phyloP scores from a whole-genome alignment of 2,329 filamentous ascomycete genomes.

The Ilyonectria destructans region DNA sequence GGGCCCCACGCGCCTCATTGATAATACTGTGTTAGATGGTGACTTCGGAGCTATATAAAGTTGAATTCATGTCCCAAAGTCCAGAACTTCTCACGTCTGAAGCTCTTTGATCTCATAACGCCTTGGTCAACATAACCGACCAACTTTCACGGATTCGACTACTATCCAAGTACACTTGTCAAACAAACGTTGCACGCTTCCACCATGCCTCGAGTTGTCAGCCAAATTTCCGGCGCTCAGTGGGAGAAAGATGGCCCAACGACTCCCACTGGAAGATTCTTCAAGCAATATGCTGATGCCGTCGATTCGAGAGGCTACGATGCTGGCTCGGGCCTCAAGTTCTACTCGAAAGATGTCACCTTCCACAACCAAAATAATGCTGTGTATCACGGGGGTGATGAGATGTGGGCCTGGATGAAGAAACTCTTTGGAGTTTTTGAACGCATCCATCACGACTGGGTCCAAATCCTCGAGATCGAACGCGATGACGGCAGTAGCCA shows the following conservation, averaged over 20 bases:
- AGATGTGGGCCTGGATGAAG: constrained; percentile 4
- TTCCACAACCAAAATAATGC: not conserved
- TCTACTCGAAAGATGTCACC: not conserved
- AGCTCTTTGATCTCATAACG: too few species aligned
- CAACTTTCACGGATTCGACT: too few species aligned
- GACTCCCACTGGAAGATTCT: not conserved
- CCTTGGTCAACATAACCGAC: too few species aligned
- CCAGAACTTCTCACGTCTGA: too few species aligned
- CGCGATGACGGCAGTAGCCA: not conserved
- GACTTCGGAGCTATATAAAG: too few species aligned
- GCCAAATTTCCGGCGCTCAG: not conserved
- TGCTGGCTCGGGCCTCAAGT: not conserved
- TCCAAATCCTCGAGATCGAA: not conserved
- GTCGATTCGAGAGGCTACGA: not conserved
- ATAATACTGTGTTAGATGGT: too few species aligned
- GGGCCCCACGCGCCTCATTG: too few species aligned
- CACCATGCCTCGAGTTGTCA: not conserved
- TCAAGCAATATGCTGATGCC: not conserved
- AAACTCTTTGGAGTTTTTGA: not conserved
- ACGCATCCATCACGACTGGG: constrained; percentile 1
- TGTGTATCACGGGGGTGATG: not conserved
- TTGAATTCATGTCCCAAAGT: too few species aligned
- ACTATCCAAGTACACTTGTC: too few species aligned
- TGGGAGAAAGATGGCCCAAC: not conserved
- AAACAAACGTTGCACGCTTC: too few species aligned